A percentile compares a stretch with the other conserved stretches of the same genome.
Evolutionary conservation across 345 rosid genomes (phyloP).

Genomic region (Melastoma malabathricum): DNA sequence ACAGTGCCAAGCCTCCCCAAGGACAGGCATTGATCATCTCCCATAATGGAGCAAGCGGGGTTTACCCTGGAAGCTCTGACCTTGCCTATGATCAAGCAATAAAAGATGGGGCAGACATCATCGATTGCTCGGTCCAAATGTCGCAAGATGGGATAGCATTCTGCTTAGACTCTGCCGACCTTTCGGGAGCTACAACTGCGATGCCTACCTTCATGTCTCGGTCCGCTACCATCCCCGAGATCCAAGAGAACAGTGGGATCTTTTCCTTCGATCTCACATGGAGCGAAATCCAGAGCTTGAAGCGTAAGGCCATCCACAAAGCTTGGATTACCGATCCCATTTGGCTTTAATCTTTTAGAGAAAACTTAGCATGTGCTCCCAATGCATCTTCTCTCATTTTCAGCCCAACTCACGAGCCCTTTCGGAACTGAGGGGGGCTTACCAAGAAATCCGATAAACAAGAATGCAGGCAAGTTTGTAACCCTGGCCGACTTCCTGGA

Average conservation of each 20-base stretch:
- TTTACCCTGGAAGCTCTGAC: conserved; percentile 71
- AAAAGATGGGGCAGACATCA: conserved; percentile 61
- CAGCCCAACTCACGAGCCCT: conserved; percentile 73
- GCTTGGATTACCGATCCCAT: neutral
- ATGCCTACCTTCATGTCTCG: conserved; percentile 36
- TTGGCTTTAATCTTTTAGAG: neutral
- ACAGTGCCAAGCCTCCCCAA: conserved; percentile 11
- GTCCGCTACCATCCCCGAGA: conserved; percentile 42
- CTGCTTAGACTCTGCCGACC: conserved; percentile 56
- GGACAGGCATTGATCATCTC: conserved; percentile 39
- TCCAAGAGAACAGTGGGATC: conserved; percentile 47
- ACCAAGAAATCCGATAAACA: conserved; percentile 49
- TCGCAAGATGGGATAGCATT: conserved; percentile 71
- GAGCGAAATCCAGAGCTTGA: conserved; percentile 68
- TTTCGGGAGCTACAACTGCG: conserved; percentile 47
- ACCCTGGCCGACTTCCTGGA: conserved; percentile 52
- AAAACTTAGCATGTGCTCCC: conserved; percentile 1
- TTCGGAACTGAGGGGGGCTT: conserved; percentile 12
- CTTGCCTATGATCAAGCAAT: conserved; percentile 72
- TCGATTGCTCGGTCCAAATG: conserved; percentile 81
- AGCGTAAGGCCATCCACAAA: conserved; percentile 32
- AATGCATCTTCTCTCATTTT: conserved; percentile 6
- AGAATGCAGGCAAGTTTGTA: conserved; percentile 55
- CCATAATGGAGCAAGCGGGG: conserved; percentile 84
- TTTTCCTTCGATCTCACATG: conserved; percentile 85